Percentiles rank a stretch among this genome's conserved stretches.
Conservation (phyloP, 1,139 yeast species). For the Yamadazyma atlantica region DNA sequence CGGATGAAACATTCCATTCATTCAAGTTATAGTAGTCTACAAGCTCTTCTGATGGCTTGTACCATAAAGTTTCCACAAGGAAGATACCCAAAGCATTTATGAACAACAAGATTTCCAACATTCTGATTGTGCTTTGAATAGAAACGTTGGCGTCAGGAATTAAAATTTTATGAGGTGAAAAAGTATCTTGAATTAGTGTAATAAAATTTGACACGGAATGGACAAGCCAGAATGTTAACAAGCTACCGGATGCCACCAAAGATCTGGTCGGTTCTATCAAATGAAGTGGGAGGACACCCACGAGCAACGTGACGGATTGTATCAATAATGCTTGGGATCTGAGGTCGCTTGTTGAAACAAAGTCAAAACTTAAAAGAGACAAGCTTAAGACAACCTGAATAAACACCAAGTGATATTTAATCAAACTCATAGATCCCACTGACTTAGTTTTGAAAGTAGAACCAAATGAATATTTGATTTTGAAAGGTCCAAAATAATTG, state of each 20-base stretch:
- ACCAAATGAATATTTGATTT: constrained; percentile 32
- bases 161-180: constrained; percentile 28
- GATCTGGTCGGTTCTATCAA: constrained; percentile 31
- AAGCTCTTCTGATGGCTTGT: constrained; percentile 47
- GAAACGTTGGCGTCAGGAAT: constrained; percentile 15
- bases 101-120: constrained; percentile 19
- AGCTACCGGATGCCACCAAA: constrained; percentile 25
- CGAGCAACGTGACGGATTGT: constrained; percentile 14
- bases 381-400: constrained; percentile 22
- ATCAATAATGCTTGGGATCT: constrained; percentile 11
- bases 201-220: constrained; percentile 17
- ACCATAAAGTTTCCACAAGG: constrained; percentile 35
- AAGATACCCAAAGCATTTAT: constrained; percentile 35
- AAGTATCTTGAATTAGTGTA: constrained; percentile 29
- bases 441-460: constrained; percentile 23
- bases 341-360: constrained; percentile 7
- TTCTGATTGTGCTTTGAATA: constrained; percentile 13
- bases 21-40: constrained; percentile 35
- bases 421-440: constrained; percentile 28
- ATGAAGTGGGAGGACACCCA: constrained; percentile 30
- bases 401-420: constrained; percentile 23
- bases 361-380: constrained; percentile 19
- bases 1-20: constrained; percentile 27
- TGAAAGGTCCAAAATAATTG: constrained; percentile 27
- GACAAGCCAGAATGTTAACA: constrained; percentile 32